These are phyloP conservation scores for Botrytis pseudocinerea DNA, from an alignment of 2,329 filamentous ascomycete species.

Conservation along the genomic window DNA sequence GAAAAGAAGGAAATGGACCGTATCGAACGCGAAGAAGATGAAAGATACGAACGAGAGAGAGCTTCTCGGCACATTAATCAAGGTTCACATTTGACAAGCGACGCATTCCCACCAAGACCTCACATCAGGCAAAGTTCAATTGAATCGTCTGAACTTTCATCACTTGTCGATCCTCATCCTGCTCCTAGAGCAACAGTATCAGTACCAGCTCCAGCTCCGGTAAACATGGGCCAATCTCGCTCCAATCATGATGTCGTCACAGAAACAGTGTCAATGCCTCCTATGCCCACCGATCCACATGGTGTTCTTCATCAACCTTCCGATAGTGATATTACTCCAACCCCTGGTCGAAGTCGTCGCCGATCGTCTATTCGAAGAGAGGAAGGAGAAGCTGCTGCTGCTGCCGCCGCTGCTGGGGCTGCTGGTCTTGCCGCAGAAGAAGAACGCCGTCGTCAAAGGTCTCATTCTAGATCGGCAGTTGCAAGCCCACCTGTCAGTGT, in stretches of 20 bases:
- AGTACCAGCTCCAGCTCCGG: constrained; percentile 37
- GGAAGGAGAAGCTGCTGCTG: constrained; percentile 48
- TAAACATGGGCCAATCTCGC: constrained; percentile 35
- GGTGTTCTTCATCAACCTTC: constrained; percentile 44
- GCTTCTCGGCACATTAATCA: constrained; percentile 56
- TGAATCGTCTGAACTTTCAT: constrained; percentile 39
- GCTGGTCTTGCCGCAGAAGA: constrained; percentile 52
- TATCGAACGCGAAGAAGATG: constrained; percentile 42
- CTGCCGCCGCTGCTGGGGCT: constrained; percentile 49
- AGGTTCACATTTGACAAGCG: constrained; percentile 65
- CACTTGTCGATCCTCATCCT: constrained; percentile 38
- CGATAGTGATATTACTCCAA: constrained; percentile 27
- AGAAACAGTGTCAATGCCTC: constrained; percentile 51
- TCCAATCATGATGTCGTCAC: constrained; percentile 45
- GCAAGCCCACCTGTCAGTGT: constrained; percentile 54
- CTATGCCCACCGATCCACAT: constrained; percentile 55
- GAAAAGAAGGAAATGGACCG: constrained; percentile 45
- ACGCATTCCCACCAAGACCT: constrained; percentile 54
- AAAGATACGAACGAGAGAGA: constrained; percentile 56
- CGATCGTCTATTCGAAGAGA: constrained; percentile 50
- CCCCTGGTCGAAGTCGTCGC: constrained; percentile 44
- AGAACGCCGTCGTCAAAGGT: constrained; percentile 41
- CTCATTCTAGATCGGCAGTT: constrained; percentile 35
- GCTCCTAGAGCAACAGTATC: constrained; percentile 45
- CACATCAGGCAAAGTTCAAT: constrained; percentile 45